Conservation (phyloP, 257 asterid species). For the Salvia hispanica region DNA sequence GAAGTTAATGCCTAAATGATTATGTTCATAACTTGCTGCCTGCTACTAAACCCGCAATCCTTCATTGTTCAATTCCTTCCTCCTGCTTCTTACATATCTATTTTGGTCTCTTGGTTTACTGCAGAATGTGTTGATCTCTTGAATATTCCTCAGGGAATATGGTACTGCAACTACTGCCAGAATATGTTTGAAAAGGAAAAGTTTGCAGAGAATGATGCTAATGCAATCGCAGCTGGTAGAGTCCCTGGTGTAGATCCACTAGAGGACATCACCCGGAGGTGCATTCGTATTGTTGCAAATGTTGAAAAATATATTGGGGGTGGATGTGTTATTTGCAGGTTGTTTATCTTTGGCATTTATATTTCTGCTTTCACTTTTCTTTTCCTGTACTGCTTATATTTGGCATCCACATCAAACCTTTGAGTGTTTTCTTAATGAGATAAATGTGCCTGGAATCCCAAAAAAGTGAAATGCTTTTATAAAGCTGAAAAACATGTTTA, state of each 20-base stretch:
- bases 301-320: slow-evolving; percentile 51
- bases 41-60: slow-evolving; percentile 1
- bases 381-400: slow-evolving; percentile 3
- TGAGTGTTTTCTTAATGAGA: slow-evolving; percentile 9
- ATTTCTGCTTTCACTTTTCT: not conserved
- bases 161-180: slow-evolving; percentile 57
- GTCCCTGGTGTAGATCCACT: slow-evolving; percentile 76
- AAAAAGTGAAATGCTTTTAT: not conserved
- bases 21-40: slow-evolving; percentile 13
- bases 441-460: not conserved
- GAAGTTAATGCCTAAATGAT: not conserved
- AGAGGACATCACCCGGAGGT: slow-evolving; percentile 69
- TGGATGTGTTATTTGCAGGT: slow-evolving; percentile 96
- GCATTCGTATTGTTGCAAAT: slow-evolving; percentile 71
- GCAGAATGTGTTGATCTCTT: slow-evolving; percentile 70
- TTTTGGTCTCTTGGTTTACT: slow-evolving; percentile 25
- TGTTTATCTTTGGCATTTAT: not conserved
- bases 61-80: slow-evolving; percentile 14
- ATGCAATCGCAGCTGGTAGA: slow-evolving; percentile 95
- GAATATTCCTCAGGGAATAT: slow-evolving; percentile 60
- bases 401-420: slow-evolving; percentile 15
- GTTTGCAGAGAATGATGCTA: slow-evolving; percentile 54
- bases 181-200: slow-evolving; percentile 60
- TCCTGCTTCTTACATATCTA: slow-evolving; percentile 13
- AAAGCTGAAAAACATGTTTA: slow-evolving; percentile 1